Percentiles rank a stretch among this genome's conserved stretches.
phyloP scores from a whole-genome alignment of 371 early-diverging fungal genomes.

The Mucor mucedo region DNA sequence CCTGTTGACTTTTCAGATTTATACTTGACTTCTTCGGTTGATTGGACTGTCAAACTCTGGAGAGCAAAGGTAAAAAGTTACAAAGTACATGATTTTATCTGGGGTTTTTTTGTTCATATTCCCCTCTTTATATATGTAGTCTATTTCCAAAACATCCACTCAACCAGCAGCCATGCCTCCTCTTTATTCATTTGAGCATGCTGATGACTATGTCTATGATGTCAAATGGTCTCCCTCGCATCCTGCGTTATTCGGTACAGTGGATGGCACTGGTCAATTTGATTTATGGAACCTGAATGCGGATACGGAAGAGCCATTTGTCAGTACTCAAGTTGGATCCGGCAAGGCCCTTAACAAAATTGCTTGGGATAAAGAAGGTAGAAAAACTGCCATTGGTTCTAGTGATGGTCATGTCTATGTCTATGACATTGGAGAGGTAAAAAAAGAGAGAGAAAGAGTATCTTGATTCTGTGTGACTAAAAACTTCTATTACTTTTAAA shows the following conservation, averaged over 20 bases:
- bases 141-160: constrained; percentile 66
- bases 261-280: constrained; percentile 90
- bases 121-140: constrained; percentile 32
- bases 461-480: neutral
- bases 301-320: constrained; percentile 83
- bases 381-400: constrained; percentile 81
- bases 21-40: constrained; percentile 88
- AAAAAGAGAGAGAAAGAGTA: neutral
- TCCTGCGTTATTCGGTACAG: constrained; percentile 91
- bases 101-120: too few relatives aligned
- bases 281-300: constrained; percentile 91
- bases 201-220: constrained; percentile 95
- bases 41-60: constrained; percentile 98
- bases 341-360: constrained; percentile 91
- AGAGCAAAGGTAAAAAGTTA: constrained; percentile 68
- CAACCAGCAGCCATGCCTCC: constrained; percentile 67
- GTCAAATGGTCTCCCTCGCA: constrained; percentile 95
- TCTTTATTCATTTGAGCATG: constrained; percentile 88
- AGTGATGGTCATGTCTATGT: constrained; percentile 88
- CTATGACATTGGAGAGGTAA: constrained; percentile 90
- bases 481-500: neutral
- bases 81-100: neutral
- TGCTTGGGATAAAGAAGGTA: constrained; percentile 91
- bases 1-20: constrained; percentile 88
- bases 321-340: constrained; percentile 67